phyloP scores from a whole-genome alignment of 1,284 basidiomycete species.

The Ceratobasidium sp. region DNA sequence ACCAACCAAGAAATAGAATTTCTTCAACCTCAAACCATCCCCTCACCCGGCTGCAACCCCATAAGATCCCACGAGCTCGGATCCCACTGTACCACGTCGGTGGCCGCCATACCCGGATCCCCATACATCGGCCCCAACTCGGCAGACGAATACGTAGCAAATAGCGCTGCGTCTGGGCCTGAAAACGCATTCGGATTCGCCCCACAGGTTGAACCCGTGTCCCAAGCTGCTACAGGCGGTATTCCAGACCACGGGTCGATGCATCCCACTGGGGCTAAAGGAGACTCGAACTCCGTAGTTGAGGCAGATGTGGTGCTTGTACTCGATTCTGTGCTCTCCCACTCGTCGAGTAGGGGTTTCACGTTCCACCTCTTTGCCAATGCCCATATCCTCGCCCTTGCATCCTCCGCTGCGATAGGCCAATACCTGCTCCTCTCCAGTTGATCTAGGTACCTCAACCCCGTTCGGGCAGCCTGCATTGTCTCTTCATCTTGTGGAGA shows the following conservation, averaged over 20 bases:
- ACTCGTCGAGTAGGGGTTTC: background rate
- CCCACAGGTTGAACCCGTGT: background rate
- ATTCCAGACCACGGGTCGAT: too few species aligned
- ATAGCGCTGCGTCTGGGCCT: slow-evolving; percentile 20
- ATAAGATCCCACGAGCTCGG: background rate
- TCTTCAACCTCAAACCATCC: too few species aligned
- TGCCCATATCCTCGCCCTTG: slow-evolving; percentile 12
- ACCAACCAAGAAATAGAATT: too few species aligned
- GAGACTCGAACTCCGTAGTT: background rate
- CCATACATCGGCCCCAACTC: slow-evolving; percentile 11
- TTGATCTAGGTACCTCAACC: slow-evolving; percentile 8
- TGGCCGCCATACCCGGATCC: background rate
- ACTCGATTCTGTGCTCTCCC: too few species aligned
- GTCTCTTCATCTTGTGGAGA: slow-evolving; percentile 24
- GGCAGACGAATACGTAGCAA: slow-evolving; percentile 7
- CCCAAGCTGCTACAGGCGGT: background rate
- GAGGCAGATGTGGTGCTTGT: too few species aligned
- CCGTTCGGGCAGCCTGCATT: slow-evolving; percentile 26
- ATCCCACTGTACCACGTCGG: background rate
- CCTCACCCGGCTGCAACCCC: background rate
- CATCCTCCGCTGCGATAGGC: slow-evolving; percentile 21
- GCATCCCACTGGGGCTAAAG: background rate
- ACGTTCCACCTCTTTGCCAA: slow-evolving; percentile 39
- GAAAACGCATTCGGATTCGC: background rate
- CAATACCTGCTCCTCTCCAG: slow-evolving; percentile 22